Evolutionary conservation across 768 basidiomycete genomes (phyloP), one percentile per base, ranked within the genome.

Genomic region (Lactifluus echinatus): DNA sequence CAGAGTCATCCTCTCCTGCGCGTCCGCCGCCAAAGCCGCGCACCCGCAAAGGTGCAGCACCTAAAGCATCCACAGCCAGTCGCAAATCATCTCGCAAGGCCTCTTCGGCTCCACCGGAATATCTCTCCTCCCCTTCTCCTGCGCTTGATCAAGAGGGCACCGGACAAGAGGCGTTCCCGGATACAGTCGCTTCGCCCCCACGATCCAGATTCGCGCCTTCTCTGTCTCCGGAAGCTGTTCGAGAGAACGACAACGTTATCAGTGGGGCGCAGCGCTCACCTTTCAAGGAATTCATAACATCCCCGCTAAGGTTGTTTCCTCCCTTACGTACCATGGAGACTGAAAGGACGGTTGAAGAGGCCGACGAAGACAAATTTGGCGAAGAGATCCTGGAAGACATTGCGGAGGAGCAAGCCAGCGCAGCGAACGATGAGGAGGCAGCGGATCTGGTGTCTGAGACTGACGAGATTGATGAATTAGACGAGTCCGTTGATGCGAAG

Each of bases 1-100:
- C 85, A 4, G 89, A 92, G 64, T 87, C 85, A n/a, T 88, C 88
- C 7, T 90, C 88, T 14, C 89, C 89, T 33, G 70, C 68, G 10
- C 84, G 83, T 17, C 82, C 85, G 34, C 79, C 83, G 5, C 85
- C 83, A 23, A 67, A 67, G 31, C 65, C 66, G 10, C 61, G 63
- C 28, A 39, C 44, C 57, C 71, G 57, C 71, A 75, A 62, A 63
- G 74, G 53, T 76, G 76, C 70, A 61, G 74, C 44, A 66, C 76
- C 56, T 72, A 78, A 60, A 76, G 73, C 60, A 57, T 67, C 66
- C 57, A 63, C 57, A 62, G 57, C 65, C 7, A 65, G 74, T 5
- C 78, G 75, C 42, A 84, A 79, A 65, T 75, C 66, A 11, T 51
- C 80, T 28, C 82, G 85, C 47, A 84, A 85, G 67, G 86, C 87